phyloP scores from a whole-genome alignment of 345 rosid species.

The Mallotus nudiflorus region DNA sequence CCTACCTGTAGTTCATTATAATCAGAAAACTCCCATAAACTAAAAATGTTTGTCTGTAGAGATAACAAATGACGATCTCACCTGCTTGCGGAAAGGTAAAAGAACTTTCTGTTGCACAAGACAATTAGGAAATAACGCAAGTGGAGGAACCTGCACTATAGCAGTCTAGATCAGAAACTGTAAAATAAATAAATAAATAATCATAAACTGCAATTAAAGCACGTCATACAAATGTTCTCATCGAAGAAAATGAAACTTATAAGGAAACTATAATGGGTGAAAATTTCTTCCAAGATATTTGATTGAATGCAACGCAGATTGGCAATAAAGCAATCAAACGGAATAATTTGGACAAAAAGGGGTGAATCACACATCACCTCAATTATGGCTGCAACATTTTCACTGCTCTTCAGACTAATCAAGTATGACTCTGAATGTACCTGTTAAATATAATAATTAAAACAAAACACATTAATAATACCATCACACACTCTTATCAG shows the following conservation, averaged over 20 bases:
- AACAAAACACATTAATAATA: background rate
- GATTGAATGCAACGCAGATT: background rate
- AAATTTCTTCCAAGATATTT: background rate
- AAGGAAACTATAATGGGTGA: background rate
- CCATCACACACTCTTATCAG: too few species aligned
- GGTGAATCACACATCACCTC: constrained; percentile 51
- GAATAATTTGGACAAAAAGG: constrained; percentile 6
- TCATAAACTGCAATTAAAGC: constrained; percentile 1
- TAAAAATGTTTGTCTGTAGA: background rate
- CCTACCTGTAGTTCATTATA: constrained; percentile 58
- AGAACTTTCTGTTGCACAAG: constrained; percentile 81
- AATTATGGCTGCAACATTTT: constrained; percentile 67
- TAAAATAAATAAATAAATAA: background rate
- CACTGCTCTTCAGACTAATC: constrained; percentile 72
- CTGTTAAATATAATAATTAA: constrained; percentile 35
- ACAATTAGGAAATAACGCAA: constrained; percentile 73
- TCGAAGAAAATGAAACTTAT: background rate
- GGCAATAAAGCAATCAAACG: background rate
- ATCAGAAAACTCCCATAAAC: constrained; percentile 10
- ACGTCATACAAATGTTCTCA: background rate
- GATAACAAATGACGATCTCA: constrained; percentile 12
- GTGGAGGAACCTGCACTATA: constrained; percentile 74
- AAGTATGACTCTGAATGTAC: constrained; percentile 80
- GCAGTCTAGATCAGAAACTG: constrained; percentile 15
- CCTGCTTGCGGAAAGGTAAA: constrained; percentile 83